phyloP scores from a whole-genome alignment of 805 yeast genomes.

The Starmerella roubikii region DNA sequence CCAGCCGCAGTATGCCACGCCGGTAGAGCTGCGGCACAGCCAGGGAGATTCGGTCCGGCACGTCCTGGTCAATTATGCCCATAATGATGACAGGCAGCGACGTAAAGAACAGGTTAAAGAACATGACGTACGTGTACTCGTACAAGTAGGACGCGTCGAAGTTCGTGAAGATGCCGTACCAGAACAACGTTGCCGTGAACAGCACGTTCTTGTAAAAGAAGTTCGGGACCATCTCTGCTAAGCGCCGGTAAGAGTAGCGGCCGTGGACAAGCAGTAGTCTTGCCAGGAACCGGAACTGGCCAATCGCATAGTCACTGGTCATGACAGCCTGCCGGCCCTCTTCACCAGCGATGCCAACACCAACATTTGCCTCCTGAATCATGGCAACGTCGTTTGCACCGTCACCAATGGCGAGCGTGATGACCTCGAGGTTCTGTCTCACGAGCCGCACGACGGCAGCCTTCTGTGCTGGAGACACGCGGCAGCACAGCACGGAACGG shows the following conservation, averaged over 20 bases:
- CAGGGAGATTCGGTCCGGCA: conserved; percentile 49
- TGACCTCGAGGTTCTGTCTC: conserved; percentile 50
- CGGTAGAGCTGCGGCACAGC: conserved; percentile 60
- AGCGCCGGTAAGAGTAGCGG: conserved; percentile 63
- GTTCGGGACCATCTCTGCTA: conserved; percentile 69
- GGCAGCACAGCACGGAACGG: conserved; percentile 63
- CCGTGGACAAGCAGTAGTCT: conserved; percentile 64
- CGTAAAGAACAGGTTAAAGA: conserved; percentile 71
- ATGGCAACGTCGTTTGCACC: conserved; percentile 83
- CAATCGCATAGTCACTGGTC: conserved; percentile 76
- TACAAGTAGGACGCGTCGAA: conserved; percentile 68
- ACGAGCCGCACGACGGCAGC: conserved; percentile 62
- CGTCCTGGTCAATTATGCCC: conserved; percentile 70
- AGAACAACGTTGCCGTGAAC: conserved; percentile 60
- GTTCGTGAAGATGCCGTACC: conserved; percentile 59
- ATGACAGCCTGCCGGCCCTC: conserved; percentile 80
- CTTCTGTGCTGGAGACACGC: conserved; percentile 79
- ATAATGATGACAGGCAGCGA: conserved; percentile 64
- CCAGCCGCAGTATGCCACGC: conserved; percentile 51
- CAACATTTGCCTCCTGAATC: conserved; percentile 78
- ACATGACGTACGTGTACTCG: conserved; percentile 66
- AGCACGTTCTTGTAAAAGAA: conserved; percentile 68
- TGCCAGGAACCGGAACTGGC: conserved; percentile 59
- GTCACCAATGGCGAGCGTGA: conserved; percentile 75
- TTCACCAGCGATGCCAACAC: conserved; percentile 78